Evolutionary conservation across 805 yeast species (phyloP), one percentile per base, ranked within the genome.

Genomic region (Candida namnaoensis): DNA sequence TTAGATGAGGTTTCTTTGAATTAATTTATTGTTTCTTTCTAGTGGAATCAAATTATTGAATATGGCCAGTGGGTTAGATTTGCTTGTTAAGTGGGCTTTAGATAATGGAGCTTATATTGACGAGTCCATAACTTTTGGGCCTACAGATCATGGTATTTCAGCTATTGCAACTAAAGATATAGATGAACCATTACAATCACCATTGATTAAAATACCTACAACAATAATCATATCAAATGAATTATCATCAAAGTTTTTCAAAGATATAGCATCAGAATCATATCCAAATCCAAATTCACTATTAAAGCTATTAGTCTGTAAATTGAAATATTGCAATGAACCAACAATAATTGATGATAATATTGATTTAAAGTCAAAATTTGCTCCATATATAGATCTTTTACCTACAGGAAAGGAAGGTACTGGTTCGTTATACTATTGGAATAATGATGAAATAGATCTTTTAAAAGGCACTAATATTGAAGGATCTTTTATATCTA

Each of bases 391-490:
- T 48, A 57, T 80, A 27, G 61, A 68, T 32, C 60, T 65, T n/a
- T 54, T 80, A 25, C 86, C 87, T 1, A 38, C 67, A 4, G 51
- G 55, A 3, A 44, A 38, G 7, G 56, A 52, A 2, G 33, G 11
- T 11, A 72, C 76, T 7, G 67, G 61, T 10, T 62, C 81, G 6
- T 90, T 95, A 1, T 71, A 74, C 38, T 70, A 73, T 44, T 88
- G 88, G 87, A 66, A 61, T 35, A 60, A 71, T 0, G 57, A 55
- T 4, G 90, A 84, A 39, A 63, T 72, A 44, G 54, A 61, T 24
- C 54, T 68, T 26, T 56, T 88, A n/a, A 63, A 68, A 24, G 84
- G 85, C 1, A 82, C 95, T 0, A 88, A 88, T 51, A 42, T 66
- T 25, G 80, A 78, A 3, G 71, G 71, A 25, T 75, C 87, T 0